Base-by-base conservation (phyloP, 768 basidiomycete genomes). In the Boletus eberwhitei region DNA sequence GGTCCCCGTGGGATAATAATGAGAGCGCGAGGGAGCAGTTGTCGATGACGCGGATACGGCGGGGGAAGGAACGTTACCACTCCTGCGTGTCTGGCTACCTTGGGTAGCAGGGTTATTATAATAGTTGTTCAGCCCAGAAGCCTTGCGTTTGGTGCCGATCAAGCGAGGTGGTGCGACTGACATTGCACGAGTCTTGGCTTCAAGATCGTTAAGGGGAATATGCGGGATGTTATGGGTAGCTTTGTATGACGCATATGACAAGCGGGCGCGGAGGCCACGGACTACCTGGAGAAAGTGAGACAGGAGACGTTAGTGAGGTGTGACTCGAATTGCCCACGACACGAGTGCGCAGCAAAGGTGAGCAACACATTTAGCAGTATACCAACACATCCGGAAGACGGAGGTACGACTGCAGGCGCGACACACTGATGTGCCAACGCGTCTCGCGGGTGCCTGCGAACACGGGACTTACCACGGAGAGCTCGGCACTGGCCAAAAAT, bases 191-290 rank as follows among this genome's bases (percentile, higher is more conserved):
- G 74, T 72, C 63, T 84, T 84, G 16, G 81, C 79, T 68, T 93
- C 91, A 44, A 90, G 79, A 58, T 91, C 88, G 63, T 79, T 79
- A 46, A 91, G 73, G 42, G 85, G 77, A 47, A 84, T 74, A 52
- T 84, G 81, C 11, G 85, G 75, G 52, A 88, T 72, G 68, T 90
- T 87, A 70, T 90, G 81, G 14, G 79, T 78, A 5, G 90, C 88
- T 73, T 93, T 93, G 79, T 87, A 91, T 2, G 87, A 86, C 22
- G 90, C 90, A 71, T 90, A 90, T 0, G 88, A 81, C 48, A 93
- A 80, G 60, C 90, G 86, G 62, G 90, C 80, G 57, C 91, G 84
- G 53, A 93, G 79, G 50, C 81, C 85, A 67, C 88, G 87, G 65
- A 89, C 88, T 32, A 93, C 83, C 90, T 93, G 75, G 54, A 57